Percentiles rank a stretch among this genome's conserved stretches.
phyloP scores from a whole-genome alignment of 345 rosid species.

The Syzygium grande region DNA sequence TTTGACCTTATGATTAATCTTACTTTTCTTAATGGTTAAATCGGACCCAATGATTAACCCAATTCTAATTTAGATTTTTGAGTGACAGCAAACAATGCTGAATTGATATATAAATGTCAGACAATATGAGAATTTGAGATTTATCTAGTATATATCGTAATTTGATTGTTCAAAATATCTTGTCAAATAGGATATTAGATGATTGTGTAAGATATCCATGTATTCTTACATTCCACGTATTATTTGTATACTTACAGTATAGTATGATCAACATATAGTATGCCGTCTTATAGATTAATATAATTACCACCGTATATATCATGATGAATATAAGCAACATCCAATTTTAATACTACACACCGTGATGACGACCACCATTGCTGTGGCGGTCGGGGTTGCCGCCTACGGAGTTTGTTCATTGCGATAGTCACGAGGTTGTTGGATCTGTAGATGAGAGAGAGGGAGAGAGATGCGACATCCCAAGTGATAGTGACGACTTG shows the following conservation, averaged over 20 bases:
- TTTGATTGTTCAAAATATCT: neutral
- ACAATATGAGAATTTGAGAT: neutral
- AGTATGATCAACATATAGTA: neutral
- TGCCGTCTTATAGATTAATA: neutral
- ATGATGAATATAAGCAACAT: neutral
- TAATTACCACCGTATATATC: neutral
- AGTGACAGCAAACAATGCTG: neutral
- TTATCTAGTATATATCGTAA: neutral
- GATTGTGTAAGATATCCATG: neutral
- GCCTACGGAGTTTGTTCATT: neutral
- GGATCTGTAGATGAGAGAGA: no score
- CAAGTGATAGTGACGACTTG: accelerated
- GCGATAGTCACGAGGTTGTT: neutral
- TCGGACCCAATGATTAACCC: accelerated
- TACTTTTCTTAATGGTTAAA: no score
- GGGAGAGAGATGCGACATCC: no score
- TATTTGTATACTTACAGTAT: neutral
- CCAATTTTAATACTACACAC: neutral
- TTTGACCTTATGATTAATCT: accelerated
- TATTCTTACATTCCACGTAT: neutral
- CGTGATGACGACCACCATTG: accelerated
- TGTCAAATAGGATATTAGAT: neutral
- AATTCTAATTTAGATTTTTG: neutral
- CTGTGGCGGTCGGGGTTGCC: neutral
- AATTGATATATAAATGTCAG: neutral